A percentile compares a stretch with the other conserved stretches of the same genome.
phyloP scores from a whole-genome alignment of 345 rosid genomes.

The Eutrema japonicum region DNA sequence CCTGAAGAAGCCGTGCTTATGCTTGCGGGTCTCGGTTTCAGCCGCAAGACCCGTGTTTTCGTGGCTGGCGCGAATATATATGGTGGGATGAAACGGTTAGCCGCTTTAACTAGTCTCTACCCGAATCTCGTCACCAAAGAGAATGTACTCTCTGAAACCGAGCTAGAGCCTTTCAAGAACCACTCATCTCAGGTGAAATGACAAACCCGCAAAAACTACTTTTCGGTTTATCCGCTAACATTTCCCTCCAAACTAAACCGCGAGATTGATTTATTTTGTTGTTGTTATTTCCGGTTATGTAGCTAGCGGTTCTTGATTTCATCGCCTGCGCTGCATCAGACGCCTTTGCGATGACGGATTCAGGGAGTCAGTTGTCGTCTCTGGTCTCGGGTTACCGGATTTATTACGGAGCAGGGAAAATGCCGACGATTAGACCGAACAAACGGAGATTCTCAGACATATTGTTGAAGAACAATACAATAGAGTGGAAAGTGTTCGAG shows the following conservation, averaged over 20 bases:
- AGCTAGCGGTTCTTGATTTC: conserved; percentile 96
- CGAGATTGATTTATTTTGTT: background rate
- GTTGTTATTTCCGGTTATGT: conserved; percentile 31
- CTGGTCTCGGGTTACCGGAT: conserved; percentile 84
- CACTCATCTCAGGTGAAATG: conserved; percentile 84
- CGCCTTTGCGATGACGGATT: conserved; percentile 98
- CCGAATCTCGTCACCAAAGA: conserved; percentile 93
- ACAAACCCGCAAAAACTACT: background rate
- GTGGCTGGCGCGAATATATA: conserved; percentile 92
- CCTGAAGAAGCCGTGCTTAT: conserved; percentile 96
- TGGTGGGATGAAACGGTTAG: conserved; percentile 69
- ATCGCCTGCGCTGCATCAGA: conserved; percentile 79
- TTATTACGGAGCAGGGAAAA: conserved; percentile 84
- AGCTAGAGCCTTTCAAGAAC: conserved; percentile 82
- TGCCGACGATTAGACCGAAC: conserved; percentile 92
- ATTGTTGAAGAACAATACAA: conserved; percentile 71
- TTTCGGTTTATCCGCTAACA: background rate
- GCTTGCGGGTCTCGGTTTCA: conserved; percentile 96
- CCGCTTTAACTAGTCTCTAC: conserved; percentile 77
- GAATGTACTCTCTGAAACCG: conserved; percentile 70
- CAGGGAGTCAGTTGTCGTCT: conserved; percentile 92
- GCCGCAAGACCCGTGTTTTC: conserved; percentile 69
- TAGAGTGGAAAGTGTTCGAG: conserved; percentile 88
- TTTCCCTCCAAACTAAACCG: background rate
- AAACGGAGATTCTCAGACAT: conserved; percentile 77